These are phyloP conservation scores for Xylaria venustula DNA, from an alignment of 495 filamentous ascomycete genomes.

Conservation along the genomic window DNA sequence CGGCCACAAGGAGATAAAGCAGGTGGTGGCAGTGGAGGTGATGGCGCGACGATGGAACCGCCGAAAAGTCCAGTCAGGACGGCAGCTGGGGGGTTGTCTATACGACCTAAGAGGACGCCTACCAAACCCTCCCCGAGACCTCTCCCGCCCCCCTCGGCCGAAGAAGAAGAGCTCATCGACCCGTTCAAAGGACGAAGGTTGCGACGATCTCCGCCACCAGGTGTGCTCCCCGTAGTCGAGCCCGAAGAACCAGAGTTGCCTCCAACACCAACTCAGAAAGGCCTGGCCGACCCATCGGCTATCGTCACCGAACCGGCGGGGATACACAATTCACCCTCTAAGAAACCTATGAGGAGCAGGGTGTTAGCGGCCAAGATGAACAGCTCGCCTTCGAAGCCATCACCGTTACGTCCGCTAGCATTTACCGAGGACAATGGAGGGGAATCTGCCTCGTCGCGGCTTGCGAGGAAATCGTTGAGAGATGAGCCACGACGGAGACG, in stretches of 20 bases:
- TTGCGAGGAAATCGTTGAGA: conserved; percentile 1
- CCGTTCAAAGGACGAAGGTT: conserved; percentile 37
- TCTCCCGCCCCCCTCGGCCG: conserved; percentile 41
- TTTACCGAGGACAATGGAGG: not conserved
- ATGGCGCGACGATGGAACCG: not conserved
- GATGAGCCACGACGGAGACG: conserved; percentile 22
- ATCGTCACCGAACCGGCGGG: conserved; percentile 51
- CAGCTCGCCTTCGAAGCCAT: conserved; percentile 48
- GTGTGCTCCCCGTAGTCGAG: conserved; percentile 33
- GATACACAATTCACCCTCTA: conserved; percentile 54
- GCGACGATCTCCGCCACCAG: conserved; percentile 36
- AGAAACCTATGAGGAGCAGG: conserved; percentile 38
- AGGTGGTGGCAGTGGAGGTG: not conserved
- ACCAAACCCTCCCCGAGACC: conserved; percentile 37
- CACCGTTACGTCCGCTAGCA: conserved; percentile 28
- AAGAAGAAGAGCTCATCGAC: conserved; percentile 43
- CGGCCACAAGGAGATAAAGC: not conserved
- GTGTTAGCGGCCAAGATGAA: conserved; percentile 38
- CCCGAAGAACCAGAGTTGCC: conserved; percentile 65
- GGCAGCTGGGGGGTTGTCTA: conserved; percentile 21
- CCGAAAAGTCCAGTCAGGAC: conserved; percentile 19
- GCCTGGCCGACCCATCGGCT: conserved; percentile 51
- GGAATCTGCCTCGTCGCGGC: conserved; percentile 13
- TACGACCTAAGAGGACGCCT: conserved; percentile 25
- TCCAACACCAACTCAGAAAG: conserved; percentile 63